Evolutionary conservation across 1,284 basidiomycete species (phyloP).

Genomic region (Pseudozyma pruni): DNA sequence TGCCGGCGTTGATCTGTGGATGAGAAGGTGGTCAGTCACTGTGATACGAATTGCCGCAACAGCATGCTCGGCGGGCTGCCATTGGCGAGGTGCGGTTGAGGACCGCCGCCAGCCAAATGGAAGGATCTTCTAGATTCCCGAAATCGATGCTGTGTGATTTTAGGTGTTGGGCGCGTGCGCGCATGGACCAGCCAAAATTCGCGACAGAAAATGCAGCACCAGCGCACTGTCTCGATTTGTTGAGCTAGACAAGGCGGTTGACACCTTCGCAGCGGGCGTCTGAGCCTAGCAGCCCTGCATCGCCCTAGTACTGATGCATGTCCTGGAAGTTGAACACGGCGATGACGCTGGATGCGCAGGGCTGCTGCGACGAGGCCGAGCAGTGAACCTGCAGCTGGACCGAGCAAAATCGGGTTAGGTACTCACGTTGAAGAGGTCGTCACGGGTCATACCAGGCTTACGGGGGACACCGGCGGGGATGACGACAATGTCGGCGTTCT

Average conservation of each 20-base stretch:
- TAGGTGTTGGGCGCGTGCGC: slow-evolving; percentile 11
- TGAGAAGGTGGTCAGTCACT: background rate
- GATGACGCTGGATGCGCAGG: too few relatives aligned
- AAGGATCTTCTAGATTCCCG: slow-evolving; percentile 7
- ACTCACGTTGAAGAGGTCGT: slow-evolving; percentile 89
- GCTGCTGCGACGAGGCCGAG: background rate
- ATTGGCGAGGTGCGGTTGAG: too few relatives aligned
- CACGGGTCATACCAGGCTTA: slow-evolving; percentile 79
- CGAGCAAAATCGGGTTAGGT: background rate
- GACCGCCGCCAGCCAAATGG: too few relatives aligned
- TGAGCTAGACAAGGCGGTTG: background rate
- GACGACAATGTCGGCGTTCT: slow-evolving; percentile 87
- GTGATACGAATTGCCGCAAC: background rate
- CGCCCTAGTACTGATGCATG: too few relatives aligned
- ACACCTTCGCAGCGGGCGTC: background rate
- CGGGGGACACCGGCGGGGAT: slow-evolving; percentile 98
- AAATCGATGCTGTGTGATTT: background rate
- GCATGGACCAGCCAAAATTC: slow-evolving; percentile 36
- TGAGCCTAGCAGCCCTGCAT: background rate
- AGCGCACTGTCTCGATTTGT: background rate
- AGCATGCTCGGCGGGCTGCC: too few relatives aligned
- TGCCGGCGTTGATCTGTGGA: slow-evolving; percentile 92
- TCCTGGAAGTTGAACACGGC: too few relatives aligned
- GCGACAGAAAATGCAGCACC: slow-evolving; percentile 9
- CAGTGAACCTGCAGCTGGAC: background rate